A percentile compares a stretch with the other conserved stretches of the same genome.
These are phyloP conservation scores for Purshia tridentata DNA, from an alignment of 306 rosid genomes.

Conservation along the genomic window DNA sequence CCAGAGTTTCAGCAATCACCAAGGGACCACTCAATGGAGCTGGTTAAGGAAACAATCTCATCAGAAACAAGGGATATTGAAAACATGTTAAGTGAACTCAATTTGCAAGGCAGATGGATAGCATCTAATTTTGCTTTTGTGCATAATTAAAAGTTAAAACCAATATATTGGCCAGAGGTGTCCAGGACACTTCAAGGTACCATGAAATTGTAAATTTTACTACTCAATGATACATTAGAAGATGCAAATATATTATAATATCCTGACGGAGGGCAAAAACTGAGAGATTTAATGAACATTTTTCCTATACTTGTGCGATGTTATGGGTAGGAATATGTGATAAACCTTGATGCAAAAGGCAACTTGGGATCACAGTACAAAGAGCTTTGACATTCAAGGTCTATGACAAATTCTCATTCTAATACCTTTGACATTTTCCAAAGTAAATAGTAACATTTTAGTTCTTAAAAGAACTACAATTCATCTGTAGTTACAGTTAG, in stretches of 20 bases:
- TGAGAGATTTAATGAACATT: background rate
- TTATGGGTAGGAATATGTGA: background rate
- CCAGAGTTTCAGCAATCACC: constrained; percentile 81
- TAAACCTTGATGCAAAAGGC: background rate
- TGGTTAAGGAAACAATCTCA: constrained; percentile 40
- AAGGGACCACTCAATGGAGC: constrained; percentile 97
- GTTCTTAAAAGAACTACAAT: background rate
- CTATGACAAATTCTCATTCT: background rate
- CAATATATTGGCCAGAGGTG: background rate
- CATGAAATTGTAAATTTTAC: background rate
- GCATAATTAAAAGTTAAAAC: background rate
- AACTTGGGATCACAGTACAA: background rate
- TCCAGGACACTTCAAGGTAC: background rate
- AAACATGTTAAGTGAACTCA: background rate
- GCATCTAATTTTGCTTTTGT: background rate
- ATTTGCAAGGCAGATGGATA: constrained; percentile 8
- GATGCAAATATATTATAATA: background rate
- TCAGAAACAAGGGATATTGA: constrained; percentile 26
- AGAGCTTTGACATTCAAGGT: background rate
- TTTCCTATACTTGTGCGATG: background rate
- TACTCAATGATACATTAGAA: too few species aligned
- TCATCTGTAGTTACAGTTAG: background rate
- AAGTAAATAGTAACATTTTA: background rate
- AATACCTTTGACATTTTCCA: background rate
- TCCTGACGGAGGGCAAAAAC: background rate